Conservation (phyloP, 257 asterid genomes). For the Plantago major region DNA sequence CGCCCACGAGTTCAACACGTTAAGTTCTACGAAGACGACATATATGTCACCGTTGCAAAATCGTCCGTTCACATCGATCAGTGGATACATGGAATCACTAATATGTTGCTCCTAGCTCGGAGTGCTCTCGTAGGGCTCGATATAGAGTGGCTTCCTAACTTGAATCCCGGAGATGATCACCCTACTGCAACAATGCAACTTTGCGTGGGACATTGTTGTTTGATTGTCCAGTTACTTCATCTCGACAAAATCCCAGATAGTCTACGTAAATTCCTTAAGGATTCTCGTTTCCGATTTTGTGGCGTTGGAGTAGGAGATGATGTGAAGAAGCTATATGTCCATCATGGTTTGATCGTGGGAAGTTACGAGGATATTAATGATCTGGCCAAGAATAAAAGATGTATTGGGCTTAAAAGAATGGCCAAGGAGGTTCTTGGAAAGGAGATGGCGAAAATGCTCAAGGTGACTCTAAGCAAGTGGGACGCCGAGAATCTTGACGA, state of each 20-base stretch:
- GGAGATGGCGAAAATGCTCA: neutral
- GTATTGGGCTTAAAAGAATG: neutral
- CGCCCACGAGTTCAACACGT: too few species aligned
- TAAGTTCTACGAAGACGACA: too few species aligned
- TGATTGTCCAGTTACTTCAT: neutral
- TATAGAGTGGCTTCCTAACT: conserved; percentile 2
- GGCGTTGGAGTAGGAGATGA: neutral
- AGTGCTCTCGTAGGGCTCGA: neutral
- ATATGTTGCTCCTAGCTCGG: too few species aligned
- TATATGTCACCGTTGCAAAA: too few species aligned
- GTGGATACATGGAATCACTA: too few species aligned
- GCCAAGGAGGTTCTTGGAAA: neutral
- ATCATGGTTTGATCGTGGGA: neutral
- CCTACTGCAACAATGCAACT: neutral
- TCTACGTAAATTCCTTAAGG: neutral
- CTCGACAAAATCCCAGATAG: neutral
- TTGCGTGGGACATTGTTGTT: neutral
- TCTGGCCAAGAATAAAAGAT: neutral
- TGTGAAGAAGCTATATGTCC: neutral
- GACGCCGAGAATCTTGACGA: neutral
- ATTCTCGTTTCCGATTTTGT: neutral
- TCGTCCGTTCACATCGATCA: too few species aligned
- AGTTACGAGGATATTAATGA: neutral
- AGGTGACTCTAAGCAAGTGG: neutral
- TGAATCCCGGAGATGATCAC: neutral